A percentile compares a stretch with the other conserved stretches of the same genome.
phyloP scores from a whole-genome alignment of 768 basidiomycete genomes.

The Rhodotorula kratochvilovae region DNA sequence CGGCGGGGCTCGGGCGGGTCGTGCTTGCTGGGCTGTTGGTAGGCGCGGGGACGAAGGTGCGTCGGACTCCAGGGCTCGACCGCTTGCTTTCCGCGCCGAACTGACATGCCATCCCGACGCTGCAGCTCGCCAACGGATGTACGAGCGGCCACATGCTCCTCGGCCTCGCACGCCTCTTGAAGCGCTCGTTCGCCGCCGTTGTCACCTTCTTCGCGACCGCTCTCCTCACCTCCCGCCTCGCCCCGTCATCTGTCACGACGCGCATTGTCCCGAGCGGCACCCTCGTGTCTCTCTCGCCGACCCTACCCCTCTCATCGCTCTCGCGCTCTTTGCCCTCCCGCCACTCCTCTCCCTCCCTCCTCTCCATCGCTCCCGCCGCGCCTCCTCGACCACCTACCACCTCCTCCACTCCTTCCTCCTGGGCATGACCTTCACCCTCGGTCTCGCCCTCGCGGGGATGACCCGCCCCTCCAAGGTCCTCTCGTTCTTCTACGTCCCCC shows the following conservation, averaged over 20 bases:
- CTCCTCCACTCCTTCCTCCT: constrained; percentile 44
- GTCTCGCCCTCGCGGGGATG: constrained; percentile 49
- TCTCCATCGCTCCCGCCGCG: neutral
- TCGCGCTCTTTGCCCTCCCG: neutral
- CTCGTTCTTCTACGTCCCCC: constrained; percentile 45
- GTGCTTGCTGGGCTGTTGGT: constrained; percentile 44
- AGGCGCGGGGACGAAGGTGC: constrained; percentile 48
- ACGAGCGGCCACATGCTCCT: constrained; percentile 50
- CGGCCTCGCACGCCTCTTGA: constrained; percentile 47
- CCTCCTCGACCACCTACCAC: constrained; percentile 26
- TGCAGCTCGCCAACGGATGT: constrained; percentile 48
- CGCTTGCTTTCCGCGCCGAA: neutral
- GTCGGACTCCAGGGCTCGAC: constrained; percentile 7
- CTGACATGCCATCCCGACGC: neutral
- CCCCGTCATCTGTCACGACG: neutral
- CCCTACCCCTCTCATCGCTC: neutral
- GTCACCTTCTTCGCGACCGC: constrained; percentile 32
- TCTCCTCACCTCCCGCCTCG: constrained; percentile 16
- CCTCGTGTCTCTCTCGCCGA: too few species aligned
- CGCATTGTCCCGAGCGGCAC: neutral
- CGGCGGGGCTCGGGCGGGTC: constrained; percentile 32
- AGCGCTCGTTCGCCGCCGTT: constrained; percentile 47
- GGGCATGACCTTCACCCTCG: constrained; percentile 45
- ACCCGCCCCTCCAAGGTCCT: constrained; percentile 45
- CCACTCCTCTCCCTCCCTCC: neutral